Evolutionary conservation across 208 protist genomes (phyloP), one percentile per base, ranked within the genome.

Genomic region (Phytomonas francai): DNA sequence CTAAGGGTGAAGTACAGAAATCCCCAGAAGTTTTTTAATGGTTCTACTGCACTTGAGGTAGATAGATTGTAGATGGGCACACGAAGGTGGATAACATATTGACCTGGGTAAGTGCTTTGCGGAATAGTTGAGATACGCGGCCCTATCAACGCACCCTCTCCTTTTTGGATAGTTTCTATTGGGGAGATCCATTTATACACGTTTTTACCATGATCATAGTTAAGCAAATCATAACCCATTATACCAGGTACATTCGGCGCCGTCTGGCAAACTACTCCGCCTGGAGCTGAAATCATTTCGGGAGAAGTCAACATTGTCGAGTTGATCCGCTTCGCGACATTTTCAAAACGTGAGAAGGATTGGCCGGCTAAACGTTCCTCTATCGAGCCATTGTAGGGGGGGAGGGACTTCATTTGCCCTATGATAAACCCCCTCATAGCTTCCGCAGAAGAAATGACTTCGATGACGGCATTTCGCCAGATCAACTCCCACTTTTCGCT

Each of bases 21-120:
- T 58, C 88, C 88, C 88, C 88, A 94, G 64, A 94, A 94, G 51
- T 64, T 83, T 8, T 72, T 28, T 16, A 57, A 31, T 11, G 30
- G 16, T 4, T 58, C 36, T 14, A 57, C 27, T 3, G 29, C 42
- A 11, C 25, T 34, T 7, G n/a, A 29, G 39, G 36, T 77, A 27
- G 58, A 66, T 36, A 39, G 9, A 39, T 79, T 80, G 72, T 81
- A 89, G n/a, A 92, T 65, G 51, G 83, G 81, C 33, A 65, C 31
- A n/a, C 77, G 77, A 12, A 87, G 70, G 2, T 67, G 29, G n/a
- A 92, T 33, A 27, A 74, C 68, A 73, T 76, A 92, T 2, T 45
- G 22, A 28, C 32, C 31, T 6, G 45, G 16, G 29, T 77, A 39
- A 3, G 34, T 12, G 34, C 34, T 29, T 14, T 9, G 22, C 22